phyloP scores from a whole-genome alignment of 495 filamentous ascomycete genomes.

The Bryoglossum gracile region DNA sequence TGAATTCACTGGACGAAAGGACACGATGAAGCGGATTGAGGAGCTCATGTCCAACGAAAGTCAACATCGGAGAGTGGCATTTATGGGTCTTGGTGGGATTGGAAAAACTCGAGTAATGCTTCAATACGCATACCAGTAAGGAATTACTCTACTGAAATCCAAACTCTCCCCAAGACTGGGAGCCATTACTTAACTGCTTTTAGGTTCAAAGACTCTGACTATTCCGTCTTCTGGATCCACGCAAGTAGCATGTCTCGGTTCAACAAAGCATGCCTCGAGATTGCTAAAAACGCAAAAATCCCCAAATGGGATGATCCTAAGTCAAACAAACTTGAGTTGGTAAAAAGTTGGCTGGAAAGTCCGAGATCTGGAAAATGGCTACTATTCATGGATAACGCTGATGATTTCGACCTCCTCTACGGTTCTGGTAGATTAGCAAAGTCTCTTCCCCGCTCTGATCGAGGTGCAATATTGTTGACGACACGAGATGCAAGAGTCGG shows the following conservation, averaged over 20 bases:
- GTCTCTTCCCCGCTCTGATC: constrained; percentile 33
- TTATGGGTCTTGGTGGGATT: too few relatives aligned
- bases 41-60: too few relatives aligned
- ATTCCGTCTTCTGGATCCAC: constrained; percentile 47
- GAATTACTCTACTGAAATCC: too few relatives aligned
- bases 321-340: constrained; percentile 30
- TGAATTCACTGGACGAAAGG: too few relatives aligned
- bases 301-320: constrained; percentile 31
- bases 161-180: too few relatives aligned
- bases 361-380: constrained; percentile 36
- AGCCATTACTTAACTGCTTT: too few relatives aligned
- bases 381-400: constrained; percentile 39
- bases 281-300: constrained; percentile 32
- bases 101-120: too few relatives aligned
- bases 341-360: constrained; percentile 33
- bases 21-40: too few relatives aligned
- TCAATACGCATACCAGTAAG: too few relatives aligned
- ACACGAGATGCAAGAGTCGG: constrained; percentile 29
- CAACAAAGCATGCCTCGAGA: constrained; percentile 31
- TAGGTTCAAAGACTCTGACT: too few relatives aligned
- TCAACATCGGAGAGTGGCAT: too few relatives aligned
- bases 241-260: constrained; percentile 30
- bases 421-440: constrained; percentile 8
- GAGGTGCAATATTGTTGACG: constrained; percentile 35
- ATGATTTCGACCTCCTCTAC: constrained; percentile 30